These are phyloP conservation scores for Phytophthora boehmeriae DNA, from an alignment of 352 stramenopile species.

Conservation along the genomic window DNA sequence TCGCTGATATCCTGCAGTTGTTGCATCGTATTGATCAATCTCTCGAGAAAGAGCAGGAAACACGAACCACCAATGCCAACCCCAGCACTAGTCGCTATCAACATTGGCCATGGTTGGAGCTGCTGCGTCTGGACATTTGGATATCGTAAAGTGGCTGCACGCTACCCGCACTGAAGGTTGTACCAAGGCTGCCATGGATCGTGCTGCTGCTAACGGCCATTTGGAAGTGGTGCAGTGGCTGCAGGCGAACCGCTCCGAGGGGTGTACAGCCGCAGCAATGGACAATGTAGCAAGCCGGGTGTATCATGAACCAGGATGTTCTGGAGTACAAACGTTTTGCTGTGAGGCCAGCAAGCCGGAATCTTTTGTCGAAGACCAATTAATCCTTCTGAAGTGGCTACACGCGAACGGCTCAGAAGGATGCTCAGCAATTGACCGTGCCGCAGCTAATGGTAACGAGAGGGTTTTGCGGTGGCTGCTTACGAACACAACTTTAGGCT, in stretches of 20 bases:
- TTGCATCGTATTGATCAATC: background rate
- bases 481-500: background rate
- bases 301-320: no score
- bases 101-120: background rate
- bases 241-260: background rate
- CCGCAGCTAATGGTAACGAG: background rate
- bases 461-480: slow-evolving; percentile 4
- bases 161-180: background rate
- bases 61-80: no score
- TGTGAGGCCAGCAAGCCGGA: no score
- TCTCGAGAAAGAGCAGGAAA: background rate
- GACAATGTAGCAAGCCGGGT: background rate
- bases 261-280: background rate
- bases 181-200: slow-evolving; percentile 11
- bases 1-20: background rate
- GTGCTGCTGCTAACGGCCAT: slow-evolving; percentile 6
- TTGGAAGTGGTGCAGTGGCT: slow-evolving; percentile 5
- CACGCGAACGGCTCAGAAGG: no score
- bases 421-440: background rate
- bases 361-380: no score
- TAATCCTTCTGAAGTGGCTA: no score
- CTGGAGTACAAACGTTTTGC: no score
- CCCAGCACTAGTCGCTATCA: background rate
- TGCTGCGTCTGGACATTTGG: background rate
- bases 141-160: slow-evolving; percentile 6